Base-by-base conservation (phyloP, 768 basidiomycete species). In the Psilocybe azurescens region DNA sequence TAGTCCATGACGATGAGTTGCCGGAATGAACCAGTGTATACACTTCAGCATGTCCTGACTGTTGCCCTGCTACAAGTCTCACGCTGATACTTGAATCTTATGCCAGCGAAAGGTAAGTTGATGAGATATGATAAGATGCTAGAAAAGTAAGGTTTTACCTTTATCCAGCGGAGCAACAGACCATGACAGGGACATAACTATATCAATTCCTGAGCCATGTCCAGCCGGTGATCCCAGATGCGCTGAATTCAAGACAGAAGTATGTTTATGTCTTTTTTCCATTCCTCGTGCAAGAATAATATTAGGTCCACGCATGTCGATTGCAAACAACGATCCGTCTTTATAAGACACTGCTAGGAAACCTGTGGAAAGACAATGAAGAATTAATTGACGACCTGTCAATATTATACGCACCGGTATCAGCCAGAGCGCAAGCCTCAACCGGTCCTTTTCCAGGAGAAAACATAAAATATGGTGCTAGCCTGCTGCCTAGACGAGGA, bases 231-330 rank as follows among this genome's bases (percentile, higher is more conserved):
- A 24, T 5, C 5, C 48, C 1, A 75, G 70, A 30, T 76, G 49
- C 7, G 30, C 29, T 39, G 38, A 48, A 38, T 56, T 57, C 9
- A 60, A 28, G 64, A 18, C 79, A 65, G 32, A 77, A 73, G 54
- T 76, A 73, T 59, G 75, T 78, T 59, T 79, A 66, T 74, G 71
- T 67, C 78, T 78, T 58, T 71, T 78, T 52, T 70, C 78, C 64
- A 73, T 69, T 14, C 65, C 69, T 65, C 79, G 79, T 29, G 86
- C 80, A 1, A 90, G 75, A 10, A 94, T 81, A 10, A 94, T 76
- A 11, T 81, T 81, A 1, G 93, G 93, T 1, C 86, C 89, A 24
- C 92, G 82, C 81, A 94, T 80, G 69, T 95, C 90, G 16, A 95
- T 71, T 33, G 95, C 76, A 36, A 83, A 75, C 20, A 96, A 59